Evolutionary conservation across 306 rosid genomes (phyloP), one percentile per base, ranked within the genome.

Genomic region (Vigna reflexopilosa): DNA sequence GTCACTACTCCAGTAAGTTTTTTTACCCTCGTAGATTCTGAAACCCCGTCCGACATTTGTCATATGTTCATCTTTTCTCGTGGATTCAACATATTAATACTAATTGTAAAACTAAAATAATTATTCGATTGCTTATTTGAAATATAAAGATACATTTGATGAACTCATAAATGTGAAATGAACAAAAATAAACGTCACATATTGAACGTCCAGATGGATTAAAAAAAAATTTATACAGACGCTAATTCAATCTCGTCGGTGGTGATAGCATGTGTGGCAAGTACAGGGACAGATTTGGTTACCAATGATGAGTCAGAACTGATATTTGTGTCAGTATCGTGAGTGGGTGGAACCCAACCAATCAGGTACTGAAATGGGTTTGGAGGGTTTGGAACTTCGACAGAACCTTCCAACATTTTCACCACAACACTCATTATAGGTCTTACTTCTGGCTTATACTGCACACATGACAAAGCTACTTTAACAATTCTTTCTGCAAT

Each of bases 401-500:
- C 11, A 17, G 56, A 72, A 66, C 91, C 87, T 77, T 88, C 89
- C 77, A 86, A 80, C 85, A 83, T 77, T 69, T 83, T 83, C 76
- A 80, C 89, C 55, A 83, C 83, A 38, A 24, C 57, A 69, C 85
- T 73, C 83, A 83, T 86, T 22, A 56, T 2, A 24, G 89, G 87
- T 9, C 87, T 84, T 10, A 9, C 73, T 47, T 76, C 63, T 0
- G 89, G 87, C 17, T 16, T 63, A 30, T 80, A 63, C 45, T 86
- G 87, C 12, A 80, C 87, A 76, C 89, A 86, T 16, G 48, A 68
- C 4, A 83, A 64, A 22, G 85, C 85, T 48, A 80, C 87, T 45
- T 72, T 70, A 1, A 79, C 70, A 75, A 72, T 81, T 70, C 76
- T 77, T 40, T 75, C 83, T 6, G 76, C 81, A 16, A 26, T 57